phyloP scores from a whole-genome alignment of 768 basidiomycete species.

The Trametes cubensis region DNA sequence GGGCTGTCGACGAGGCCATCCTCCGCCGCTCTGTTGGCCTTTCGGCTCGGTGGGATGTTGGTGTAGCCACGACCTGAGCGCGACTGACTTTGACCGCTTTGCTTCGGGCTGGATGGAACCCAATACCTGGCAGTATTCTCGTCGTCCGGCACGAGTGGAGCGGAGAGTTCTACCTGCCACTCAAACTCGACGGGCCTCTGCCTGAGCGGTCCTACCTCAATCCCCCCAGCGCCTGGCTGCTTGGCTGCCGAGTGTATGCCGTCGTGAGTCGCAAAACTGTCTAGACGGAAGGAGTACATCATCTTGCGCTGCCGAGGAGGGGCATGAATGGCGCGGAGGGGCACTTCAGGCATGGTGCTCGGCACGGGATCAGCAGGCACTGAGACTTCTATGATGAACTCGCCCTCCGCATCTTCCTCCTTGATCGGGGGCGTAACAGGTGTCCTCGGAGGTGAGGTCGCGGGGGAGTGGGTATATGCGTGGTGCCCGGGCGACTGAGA shows the following conservation, averaged over 20 bases:
- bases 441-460: background rate
- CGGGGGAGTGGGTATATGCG: slow-evolving; percentile 7
- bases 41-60: background rate
- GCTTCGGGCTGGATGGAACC: background rate
- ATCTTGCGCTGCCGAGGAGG: slow-evolving; percentile 68
- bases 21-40: background rate
- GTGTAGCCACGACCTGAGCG: background rate
- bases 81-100: no score
- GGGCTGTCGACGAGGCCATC: background rate
- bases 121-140: slow-evolving; percentile 2
- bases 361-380: slow-evolving; percentile 14
- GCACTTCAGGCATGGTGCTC: slow-evolving; percentile 44
- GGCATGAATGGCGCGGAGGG: slow-evolving; percentile 76
- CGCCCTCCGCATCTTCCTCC: slow-evolving; percentile 23
- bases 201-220: slow-evolving; percentile 60
- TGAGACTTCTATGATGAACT: slow-evolving; percentile 27
- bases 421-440: slow-evolving; percentile 20
- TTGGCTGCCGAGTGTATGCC: slow-evolving; percentile 43
- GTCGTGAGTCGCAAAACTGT: slow-evolving; percentile 67
- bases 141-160: slow-evolving; percentile 16
- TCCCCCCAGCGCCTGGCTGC: slow-evolving; percentile 23
- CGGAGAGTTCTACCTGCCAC: slow-evolving; percentile 55
- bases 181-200: slow-evolving; percentile 65
- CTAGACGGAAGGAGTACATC: slow-evolving; percentile 79
- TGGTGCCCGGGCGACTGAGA: background rate